These are phyloP conservation scores for Apophysomyces ossiformis DNA, from an alignment of 371 early-diverging fungal species.

Conservation along the genomic window DNA sequence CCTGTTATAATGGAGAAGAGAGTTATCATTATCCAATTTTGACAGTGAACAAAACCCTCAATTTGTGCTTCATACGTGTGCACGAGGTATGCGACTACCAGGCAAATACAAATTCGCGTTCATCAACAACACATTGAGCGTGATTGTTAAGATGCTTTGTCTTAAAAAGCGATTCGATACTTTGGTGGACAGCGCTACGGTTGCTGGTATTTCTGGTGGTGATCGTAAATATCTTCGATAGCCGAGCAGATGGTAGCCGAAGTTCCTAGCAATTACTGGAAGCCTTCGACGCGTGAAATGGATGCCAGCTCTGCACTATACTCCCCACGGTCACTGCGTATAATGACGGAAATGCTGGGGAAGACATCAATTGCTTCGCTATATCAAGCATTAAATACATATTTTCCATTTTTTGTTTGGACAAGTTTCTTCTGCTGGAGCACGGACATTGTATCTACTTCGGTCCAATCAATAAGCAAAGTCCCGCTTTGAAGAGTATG, in stretches of 20 bases:
- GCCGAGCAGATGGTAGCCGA: conserved; percentile 71
- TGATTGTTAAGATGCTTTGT: conserved; percentile 52
- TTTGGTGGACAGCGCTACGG: conserved; percentile 67
- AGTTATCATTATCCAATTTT: conserved; percentile 53
- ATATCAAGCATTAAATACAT: conserved; percentile 61
- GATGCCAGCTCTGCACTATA: conserved; percentile 78
- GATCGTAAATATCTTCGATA: conserved; percentile 73
- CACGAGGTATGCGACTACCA: conserved; percentile 47
- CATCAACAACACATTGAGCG: conserved; percentile 30
- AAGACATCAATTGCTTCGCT: conserved; percentile 58
- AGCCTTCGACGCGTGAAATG: conserved; percentile 74
- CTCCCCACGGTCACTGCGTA: conserved; percentile 57
- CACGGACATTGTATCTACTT: conserved; percentile 65
- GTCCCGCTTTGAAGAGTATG: conserved; percentile 50
- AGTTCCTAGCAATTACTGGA: conserved; percentile 64
- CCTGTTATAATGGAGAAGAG: conserved; percentile 55
- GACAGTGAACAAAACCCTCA: conserved; percentile 53
- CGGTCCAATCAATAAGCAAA: conserved; percentile 54
- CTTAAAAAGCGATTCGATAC: conserved; percentile 63
- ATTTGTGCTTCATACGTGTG: conserved; percentile 53
- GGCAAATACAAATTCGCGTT: conserved; percentile 21
- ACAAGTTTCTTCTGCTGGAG: conserved; percentile 60
- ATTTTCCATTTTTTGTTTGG: conserved; percentile 64
- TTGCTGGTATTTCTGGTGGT: conserved; percentile 74
- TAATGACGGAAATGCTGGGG: conserved; percentile 52